Evolutionary conservation across 257 asterid genomes (phyloP).

Genomic region (Coffea canephora): DNA sequence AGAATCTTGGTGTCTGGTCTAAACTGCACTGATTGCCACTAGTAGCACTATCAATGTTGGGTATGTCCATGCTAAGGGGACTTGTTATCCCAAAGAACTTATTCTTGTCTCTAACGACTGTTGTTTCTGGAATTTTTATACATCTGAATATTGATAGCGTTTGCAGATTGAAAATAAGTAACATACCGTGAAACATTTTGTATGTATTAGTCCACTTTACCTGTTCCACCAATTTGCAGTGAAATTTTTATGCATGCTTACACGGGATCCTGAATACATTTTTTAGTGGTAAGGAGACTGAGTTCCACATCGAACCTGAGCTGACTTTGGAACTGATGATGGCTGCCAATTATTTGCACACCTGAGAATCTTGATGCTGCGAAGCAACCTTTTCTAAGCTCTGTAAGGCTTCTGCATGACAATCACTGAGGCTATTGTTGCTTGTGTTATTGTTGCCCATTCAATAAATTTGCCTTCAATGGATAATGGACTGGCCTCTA

Average conservation of each 20-base stretch:
- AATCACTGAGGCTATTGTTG: background rate
- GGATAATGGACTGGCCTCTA: background rate
- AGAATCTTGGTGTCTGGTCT: background rate
- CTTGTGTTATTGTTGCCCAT: background rate
- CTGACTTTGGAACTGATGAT: constrained; percentile 86
- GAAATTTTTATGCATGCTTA: constrained; percentile 5
- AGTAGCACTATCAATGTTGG: background rate
- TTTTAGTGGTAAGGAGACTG: constrained; percentile 82
- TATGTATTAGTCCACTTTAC: background rate
- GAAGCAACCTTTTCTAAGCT: constrained; percentile 20
- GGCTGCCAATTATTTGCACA: constrained; percentile 89
- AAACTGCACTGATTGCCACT: background rate
- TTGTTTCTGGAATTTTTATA: background rate
- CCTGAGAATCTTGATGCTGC: constrained; percentile 40
- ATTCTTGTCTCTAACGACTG: background rate
- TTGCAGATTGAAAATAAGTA: background rate
- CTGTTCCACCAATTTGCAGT: constrained; percentile 3
- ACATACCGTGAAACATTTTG: background rate
- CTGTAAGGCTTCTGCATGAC: constrained; percentile 23
- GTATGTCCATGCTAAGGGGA: background rate
- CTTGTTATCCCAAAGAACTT: background rate
- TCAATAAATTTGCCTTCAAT: background rate
- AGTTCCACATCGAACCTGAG: constrained; percentile 89
- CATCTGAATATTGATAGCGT: background rate
- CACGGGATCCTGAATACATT: background rate